These are phyloP conservation scores for Bipolaris victoriae DNA, from an alignment of 2,329 filamentous ascomycete species.

Conservation along the genomic window DNA sequence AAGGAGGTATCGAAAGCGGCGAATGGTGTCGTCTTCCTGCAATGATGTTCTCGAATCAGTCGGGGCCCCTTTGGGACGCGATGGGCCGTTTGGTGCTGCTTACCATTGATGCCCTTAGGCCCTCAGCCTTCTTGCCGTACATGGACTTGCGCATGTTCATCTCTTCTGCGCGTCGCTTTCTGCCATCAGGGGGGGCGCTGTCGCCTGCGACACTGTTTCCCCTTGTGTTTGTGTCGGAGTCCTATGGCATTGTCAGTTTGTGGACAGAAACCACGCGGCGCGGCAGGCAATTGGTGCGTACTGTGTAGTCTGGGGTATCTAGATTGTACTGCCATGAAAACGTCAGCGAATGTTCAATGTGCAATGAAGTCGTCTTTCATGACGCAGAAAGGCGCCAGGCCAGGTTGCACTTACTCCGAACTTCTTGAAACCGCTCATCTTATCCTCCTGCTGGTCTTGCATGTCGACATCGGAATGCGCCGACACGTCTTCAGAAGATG, in stretches of 20 bases:
- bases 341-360: constrained; percentile 33
- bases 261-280: constrained; percentile 3
- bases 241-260: constrained; percentile 51
- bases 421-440: constrained; percentile 44
- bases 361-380: neutral
- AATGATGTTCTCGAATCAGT: constrained; percentile 17
- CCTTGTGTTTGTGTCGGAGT: constrained; percentile 71
- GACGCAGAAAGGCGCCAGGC: constrained; percentile 14
- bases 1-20: constrained; percentile 91
- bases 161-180: constrained; percentile 84
- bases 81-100: constrained; percentile 20
- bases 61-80: neutral
- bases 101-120: constrained; percentile 91
- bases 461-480: constrained; percentile 49
- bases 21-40: constrained; percentile 92
- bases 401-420: constrained; percentile 37
- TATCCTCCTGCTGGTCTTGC: constrained; percentile 43
- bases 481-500: constrained; percentile 47
- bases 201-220: constrained; percentile 89
- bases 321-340: constrained; percentile 53
- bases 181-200: constrained; percentile 68
- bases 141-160: constrained; percentile 90
- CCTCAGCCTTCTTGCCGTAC: constrained; percentile 92
- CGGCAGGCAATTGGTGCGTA: constrained; percentile 35
- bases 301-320: constrained; percentile 68